phyloP scores from a whole-genome alignment of 2,329 filamentous ascomycete species.

The Fusarium sp. region DNA sequence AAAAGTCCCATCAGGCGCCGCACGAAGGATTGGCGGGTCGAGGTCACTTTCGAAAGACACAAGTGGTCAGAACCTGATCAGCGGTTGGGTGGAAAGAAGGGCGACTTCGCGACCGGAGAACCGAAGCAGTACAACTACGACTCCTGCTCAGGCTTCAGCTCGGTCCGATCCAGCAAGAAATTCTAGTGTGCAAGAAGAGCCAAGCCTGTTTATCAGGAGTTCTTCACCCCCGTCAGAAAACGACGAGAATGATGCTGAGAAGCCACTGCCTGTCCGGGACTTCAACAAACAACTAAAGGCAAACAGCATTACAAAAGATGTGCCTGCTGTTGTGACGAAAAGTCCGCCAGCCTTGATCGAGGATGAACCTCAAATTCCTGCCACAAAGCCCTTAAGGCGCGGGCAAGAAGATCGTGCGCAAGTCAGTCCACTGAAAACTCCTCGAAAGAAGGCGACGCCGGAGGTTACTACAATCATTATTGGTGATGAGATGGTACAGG shows the following conservation, averaged over 20 bases:
- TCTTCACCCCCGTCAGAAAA: constrained; percentile 29
- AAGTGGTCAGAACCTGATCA: constrained; percentile 57
- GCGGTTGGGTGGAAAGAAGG: constrained; percentile 57
- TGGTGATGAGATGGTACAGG: constrained; percentile 35
- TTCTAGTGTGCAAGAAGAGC: constrained; percentile 10
- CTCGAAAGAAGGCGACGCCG: constrained; percentile 12
- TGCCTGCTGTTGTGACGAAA: neutral
- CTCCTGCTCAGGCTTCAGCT: neutral
- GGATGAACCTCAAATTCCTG: constrained; percentile 41
- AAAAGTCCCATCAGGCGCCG: constrained; percentile 31
- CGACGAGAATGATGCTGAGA: constrained; percentile 36
- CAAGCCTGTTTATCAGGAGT: constrained; percentile 35
- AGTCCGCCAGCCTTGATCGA: neutral
- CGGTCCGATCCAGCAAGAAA: neutral
- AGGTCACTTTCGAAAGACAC: constrained; percentile 44
- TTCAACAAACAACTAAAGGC: constrained; percentile 56
- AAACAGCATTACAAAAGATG: constrained; percentile 6
- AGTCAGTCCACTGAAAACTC: constrained; percentile 10
- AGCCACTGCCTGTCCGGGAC: constrained; percentile 51
- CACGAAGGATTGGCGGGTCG: constrained; percentile 39
- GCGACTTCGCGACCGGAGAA: constrained; percentile 8
- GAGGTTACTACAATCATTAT: constrained; percentile 42
- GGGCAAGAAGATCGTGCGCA: constrained; percentile 3
- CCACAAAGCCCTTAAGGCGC: constrained; percentile 24
- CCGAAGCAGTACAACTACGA: neutral